Conservation (phyloP, 345 rosid species). For the rapeseed (Brassica napus) region Da-Ae NC_063446.1:18216001-18216500, state of each 20-base stretch:
- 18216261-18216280: slow-evolving; percentile 11
- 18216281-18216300: slow-evolving; percentile 6
- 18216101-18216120: slow-evolving; percentile 9
- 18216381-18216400: not conserved
- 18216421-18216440: slow-evolving; percentile 6
- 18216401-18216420: not conserved
- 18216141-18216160: slow-evolving; percentile 9
- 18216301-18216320: not conserved
- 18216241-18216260: too few species aligned
- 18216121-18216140: slow-evolving; percentile 3
- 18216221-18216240: too few species aligned
- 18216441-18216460: not conserved
- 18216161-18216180: slow-evolving; percentile 15
- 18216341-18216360: not conserved
- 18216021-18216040: slow-evolving; percentile 49
- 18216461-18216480: not conserved
- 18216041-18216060: slow-evolving; percentile 37
- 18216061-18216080: not conserved
- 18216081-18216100: not conserved
- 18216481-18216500: not conserved
- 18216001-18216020: slow-evolving; percentile 55
- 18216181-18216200: slow-evolving; percentile 9
- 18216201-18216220: too few species aligned
- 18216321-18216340: not conserved
- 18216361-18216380: not conserved